Base-by-base conservation (phyloP, 768 basidiomycete species). In the Kwoniella heveanensis region DNA sequence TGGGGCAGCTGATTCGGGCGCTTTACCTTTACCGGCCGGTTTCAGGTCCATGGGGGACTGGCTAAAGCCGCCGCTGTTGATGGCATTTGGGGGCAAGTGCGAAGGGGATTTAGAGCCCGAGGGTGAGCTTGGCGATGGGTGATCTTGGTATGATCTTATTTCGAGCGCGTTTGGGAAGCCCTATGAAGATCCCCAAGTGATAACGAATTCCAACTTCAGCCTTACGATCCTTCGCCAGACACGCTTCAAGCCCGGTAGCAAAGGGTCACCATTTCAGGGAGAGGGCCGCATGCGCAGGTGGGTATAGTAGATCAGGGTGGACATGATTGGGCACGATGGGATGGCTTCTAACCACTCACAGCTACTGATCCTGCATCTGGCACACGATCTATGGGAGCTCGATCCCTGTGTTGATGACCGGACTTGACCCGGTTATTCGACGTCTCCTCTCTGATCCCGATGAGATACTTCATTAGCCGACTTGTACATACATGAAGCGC, bases 371-470 rank as follows among this genome's bases (percentile, higher is more conserved):
- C 90, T 1, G 90, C 90, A 19, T 83, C 80, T 1, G 89, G 89
- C 7, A 92, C 87, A 71, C 78, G 79, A 79, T 90, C 88, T 64
- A 91, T 91, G 44, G 90, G 89, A 9, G 88, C 86, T 54, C 73
- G 72, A 2, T 68, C 67, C 25, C 88, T 85, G 62, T 85, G 84
- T 44, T 64, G 44, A 44, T 89, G 85, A 22, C 89, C 89, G 7
- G 90, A 90, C 76, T 90, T 90, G 76, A 92, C 81, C 46, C 90
- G 87, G 79, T 92, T 91, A 74, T 91, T 92, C 15, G 89, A 87
- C 2, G 87, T 86, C 21, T 86, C 85, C 80, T 92, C 90, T 52
- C 90, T 91, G 46, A 26, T 6, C 19, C 3, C 51, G 49, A n/a
- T 9, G 32, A 44, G 17, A 44, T 36, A 13, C 21, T 9, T 36